Percentiles rank a stretch among this genome's conserved stretches.
Conservation (phyloP, 169 alveolate genomes). For the Eimeria tenella region DNA sequence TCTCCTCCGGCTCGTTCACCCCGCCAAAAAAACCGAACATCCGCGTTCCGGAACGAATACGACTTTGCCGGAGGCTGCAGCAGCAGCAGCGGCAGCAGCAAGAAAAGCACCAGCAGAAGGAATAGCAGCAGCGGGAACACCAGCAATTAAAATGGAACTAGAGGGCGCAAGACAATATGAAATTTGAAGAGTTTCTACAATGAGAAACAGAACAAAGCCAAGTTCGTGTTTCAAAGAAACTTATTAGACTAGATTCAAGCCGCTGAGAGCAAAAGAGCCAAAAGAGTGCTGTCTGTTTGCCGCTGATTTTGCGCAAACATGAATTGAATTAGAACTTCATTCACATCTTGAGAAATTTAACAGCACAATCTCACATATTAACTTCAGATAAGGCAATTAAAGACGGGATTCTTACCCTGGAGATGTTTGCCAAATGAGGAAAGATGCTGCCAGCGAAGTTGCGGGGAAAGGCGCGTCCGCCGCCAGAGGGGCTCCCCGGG, state of each 20-base stretch:
- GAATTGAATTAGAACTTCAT: too few species aligned
- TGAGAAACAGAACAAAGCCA: too few species aligned
- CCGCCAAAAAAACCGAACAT: slow-evolving; percentile 22
- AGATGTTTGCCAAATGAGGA: slow-evolving; percentile 1
- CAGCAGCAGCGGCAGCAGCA: neutral
- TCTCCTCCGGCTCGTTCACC: slow-evolving; percentile 48
- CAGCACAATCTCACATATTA: too few species aligned
- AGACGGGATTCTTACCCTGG: neutral
- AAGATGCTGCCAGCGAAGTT: slow-evolving; percentile 38
- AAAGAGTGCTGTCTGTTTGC: too few species aligned
- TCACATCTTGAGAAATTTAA: too few species aligned
- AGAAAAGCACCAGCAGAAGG: neutral
- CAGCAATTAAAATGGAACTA: neutral
- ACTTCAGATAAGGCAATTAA: too few species aligned
- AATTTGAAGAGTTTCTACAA: neutral
- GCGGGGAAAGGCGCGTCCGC: slow-evolving; percentile 24
- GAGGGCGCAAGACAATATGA: neutral
- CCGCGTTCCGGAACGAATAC: slow-evolving; percentile 24
- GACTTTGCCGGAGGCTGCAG: slow-evolving; percentile 38
- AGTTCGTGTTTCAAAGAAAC: too few species aligned
- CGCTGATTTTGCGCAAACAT: too few species aligned
- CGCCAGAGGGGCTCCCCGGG: slow-evolving; percentile 18
- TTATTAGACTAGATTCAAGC: too few species aligned
- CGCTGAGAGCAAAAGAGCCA: too few species aligned
- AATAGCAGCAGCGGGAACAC: neutral